These are phyloP conservation scores for Metarhizium rileyi DNA, from an alignment of 2,329 filamentous ascomycete genomes.

Conservation along the genomic window DNA sequence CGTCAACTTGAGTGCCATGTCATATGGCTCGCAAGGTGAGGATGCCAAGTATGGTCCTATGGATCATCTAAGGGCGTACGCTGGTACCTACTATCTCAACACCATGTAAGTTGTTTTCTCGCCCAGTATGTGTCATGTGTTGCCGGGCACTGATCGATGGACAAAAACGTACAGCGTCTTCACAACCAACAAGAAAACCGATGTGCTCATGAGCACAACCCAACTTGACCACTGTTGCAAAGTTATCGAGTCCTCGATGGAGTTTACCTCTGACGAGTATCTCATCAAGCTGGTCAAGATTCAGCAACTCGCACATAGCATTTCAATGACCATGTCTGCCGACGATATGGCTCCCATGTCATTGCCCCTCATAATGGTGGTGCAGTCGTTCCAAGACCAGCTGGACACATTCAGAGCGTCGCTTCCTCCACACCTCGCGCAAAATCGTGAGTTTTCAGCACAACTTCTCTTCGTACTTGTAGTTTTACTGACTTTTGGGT, in stretches of 20 bases:
- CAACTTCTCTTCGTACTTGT: too few relatives aligned
- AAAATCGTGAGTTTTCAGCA: constrained; percentile 21
- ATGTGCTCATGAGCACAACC: constrained; percentile 36
- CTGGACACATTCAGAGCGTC: constrained; percentile 28
- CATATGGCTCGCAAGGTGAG: constrained; percentile 15
- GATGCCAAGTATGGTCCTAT: constrained; percentile 21
- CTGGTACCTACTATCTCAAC: constrained; percentile 40
- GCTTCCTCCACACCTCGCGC: constrained; percentile 24
- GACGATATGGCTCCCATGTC: constrained; percentile 23
- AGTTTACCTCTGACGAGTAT: constrained; percentile 33
- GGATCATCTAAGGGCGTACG: constrained; percentile 37
- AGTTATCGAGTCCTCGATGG: constrained; percentile 30
- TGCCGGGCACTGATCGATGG: background rate
- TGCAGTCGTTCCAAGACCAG: constrained; percentile 35
- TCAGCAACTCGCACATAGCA: constrained; percentile 38
- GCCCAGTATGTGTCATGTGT: background rate
- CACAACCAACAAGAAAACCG: constrained; percentile 36
- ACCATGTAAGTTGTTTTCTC: constrained; percentile 28
- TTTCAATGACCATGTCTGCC: constrained; percentile 29
- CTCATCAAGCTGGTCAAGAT: constrained; percentile 35
- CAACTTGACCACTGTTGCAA: constrained; percentile 34
- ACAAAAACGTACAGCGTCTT: constrained; percentile 23
- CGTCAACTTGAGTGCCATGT: constrained; percentile 27
- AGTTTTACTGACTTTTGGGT: background rate
- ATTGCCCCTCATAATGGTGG: constrained; percentile 29